Evolutionary conservation across 2,329 filamentous ascomycete species (phyloP), one percentile per base, ranked within the genome.

Genomic region (Onygenales sp.): DNA sequence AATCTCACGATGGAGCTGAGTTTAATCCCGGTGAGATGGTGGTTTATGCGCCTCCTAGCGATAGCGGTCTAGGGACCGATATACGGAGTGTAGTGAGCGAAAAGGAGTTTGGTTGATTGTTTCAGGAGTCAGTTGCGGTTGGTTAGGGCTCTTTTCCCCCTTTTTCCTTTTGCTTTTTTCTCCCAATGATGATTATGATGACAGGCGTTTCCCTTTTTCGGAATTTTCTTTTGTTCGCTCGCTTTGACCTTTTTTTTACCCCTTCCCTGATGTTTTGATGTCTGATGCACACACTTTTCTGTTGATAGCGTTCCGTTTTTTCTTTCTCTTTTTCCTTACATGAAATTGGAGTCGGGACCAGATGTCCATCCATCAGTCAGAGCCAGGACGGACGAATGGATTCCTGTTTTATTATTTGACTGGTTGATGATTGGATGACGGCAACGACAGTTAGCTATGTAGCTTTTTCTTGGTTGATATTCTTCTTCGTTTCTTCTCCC

Each of bases 51-150:
- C 56, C 55, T 21, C 56, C 54, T 32, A 67, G 61, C 53, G 65
- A 67, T 50, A 66, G 64, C 45, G 65, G 65, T 10, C 54, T 67
- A 21, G 65, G 65, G 17, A 58, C 60, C 3, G 65, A 67, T 50
- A 54, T 62, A 14, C 58, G 56, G 39, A 64, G 59, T 7, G 59
- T 54, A 21, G 56, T 51, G 33, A 52, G 56, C 8, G 58, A 59
- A 50, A 44, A 52, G 53, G 43, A 33, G 32, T 46, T 54, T 42
- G 46, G 14, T 11, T 41, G 21, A 9, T 10, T 39, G 21, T 31
- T 33, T 31, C 56, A 61, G 38, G 58, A 57, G 31, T 55, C 49
- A 6, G 54, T 54, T 8, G 47, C 50, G 33, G 47, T 55, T 41
- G 56, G 54, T 17, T 43, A 48, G 47, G 46, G 62, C 35, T 46